Evolutionary conservation across 2,329 filamentous ascomycete species (phyloP), one percentile per base, ranked within the genome.

Genomic region (Escovopsis sp.): DNA sequence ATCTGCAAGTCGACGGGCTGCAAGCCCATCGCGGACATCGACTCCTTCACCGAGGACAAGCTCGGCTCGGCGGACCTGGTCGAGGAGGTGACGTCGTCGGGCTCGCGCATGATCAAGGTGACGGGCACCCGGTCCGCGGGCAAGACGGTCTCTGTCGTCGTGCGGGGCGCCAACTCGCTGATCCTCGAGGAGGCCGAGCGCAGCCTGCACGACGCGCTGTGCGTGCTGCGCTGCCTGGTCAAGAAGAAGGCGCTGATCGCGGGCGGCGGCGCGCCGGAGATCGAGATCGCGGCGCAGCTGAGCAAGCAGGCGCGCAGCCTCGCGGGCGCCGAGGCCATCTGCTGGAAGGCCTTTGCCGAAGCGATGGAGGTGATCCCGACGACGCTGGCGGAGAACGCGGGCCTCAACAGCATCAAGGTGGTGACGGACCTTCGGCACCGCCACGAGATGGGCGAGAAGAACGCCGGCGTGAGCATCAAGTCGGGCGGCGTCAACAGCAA

Each of bases 241-340:
- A 98, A 98, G 76, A 98, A 96, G 76, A 93, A 92, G 65, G 90
- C 90, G n/a, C 74, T 98, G 38, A 93, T 98, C 50, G 88, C 92
- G 12, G 90, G 90, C 58, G 90, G 90, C 51, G 90, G 90, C 55
- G 90, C 90, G 2, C 84, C 90, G 18, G 90, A 98, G 61, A 92
- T 96, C 50, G 87, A 96, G 62, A 88, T 98, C 49, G 84, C 90
- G 16, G 81, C 90, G 36, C 73, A 84, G 51, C 72, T 98, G 25
- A 76, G 80, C 38, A 79, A 83, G 60, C 80, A 83, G 53, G 76
- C 88, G 8, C 81, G 87, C 46, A 76, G 79, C 49, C 68, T 94
- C 41, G 78, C 79, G 1, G 92, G 92, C 41, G 94, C 90, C 5
- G 90, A 98, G 59, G 77, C 86, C 27, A 94, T 96, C 53, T 98